Base-by-base conservation (phyloP, 2,329 filamentous ascomycete species). In the Lojkania enalia region DNA sequence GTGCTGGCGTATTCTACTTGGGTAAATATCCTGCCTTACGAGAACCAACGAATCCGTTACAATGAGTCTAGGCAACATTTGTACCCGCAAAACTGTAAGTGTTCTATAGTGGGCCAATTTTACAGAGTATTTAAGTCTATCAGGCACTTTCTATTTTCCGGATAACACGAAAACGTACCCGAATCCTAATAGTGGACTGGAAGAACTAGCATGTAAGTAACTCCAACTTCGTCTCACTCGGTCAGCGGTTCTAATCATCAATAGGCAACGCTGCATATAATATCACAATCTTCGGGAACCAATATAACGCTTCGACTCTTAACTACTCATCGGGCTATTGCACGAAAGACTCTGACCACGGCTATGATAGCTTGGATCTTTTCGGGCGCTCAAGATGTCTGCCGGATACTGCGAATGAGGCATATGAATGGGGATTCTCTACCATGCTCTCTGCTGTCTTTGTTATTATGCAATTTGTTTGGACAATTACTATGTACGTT, bases 391-490 rank as follows among this genome's bases (percentile, higher is more conserved):
- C 49, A 3, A 55, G 55, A 1, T 68, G 62, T 37, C 51, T 69
- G 0, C 63, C 66, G 14, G 58, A 67, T 42, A 63, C 59, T 0
- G 45, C 46, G 3, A 36, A 58, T 11, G 52, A 53, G 4, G 39
- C 53, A 0, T 71, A 71, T 31, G 35, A 64, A 44, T 72, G 67
- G 69, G 69, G 69, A 6, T 72, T 71, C 48, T 64, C 63, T 0
- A 64, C 65, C 23, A 57, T 69, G 50, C 50, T 70, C 5, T 54
- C 63, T 2, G 61, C 55, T 3, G 27, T 64, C 3, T 61, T 69
- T 16, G 44, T 69, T 15, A 55, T 71, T 32, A 20, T 62, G 1
- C 60, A 69, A n/a, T 43, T 61, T 2, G 45, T 48, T 7, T 71
- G 67, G 68, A 47, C 47, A 3, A 5, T 63, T 1, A 57, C 51